phyloP scores from a whole-genome alignment of 768 basidiomycete genomes.

The Bullera alba region DNA sequence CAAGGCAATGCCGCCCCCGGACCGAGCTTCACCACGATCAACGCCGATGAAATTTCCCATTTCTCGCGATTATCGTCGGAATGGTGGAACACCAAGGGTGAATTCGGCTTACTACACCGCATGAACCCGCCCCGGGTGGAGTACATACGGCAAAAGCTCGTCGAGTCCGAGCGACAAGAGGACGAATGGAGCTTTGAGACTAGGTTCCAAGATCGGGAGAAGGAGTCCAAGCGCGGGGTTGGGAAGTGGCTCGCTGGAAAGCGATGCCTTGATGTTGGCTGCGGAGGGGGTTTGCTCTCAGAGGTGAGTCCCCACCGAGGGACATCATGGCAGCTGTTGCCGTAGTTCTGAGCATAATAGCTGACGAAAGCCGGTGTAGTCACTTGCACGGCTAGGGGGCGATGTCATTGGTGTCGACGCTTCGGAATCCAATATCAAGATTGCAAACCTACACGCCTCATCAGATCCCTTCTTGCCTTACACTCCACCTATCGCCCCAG shows the following conservation, averaged over 20 bases:
- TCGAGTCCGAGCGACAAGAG: slow-evolving; percentile 17
- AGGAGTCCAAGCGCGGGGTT: slow-evolving; percentile 12
- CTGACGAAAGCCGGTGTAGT: no score
- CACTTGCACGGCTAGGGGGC: slow-evolving; percentile 77
- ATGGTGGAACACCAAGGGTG: slow-evolving; percentile 95
- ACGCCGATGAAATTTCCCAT: slow-evolving; percentile 73
- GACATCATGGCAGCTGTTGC: no score
- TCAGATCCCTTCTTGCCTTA: slow-evolving; percentile 59
- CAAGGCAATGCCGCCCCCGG: background rate
- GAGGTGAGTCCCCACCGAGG: slow-evolving; percentile 75
- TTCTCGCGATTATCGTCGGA: slow-evolving; percentile 81
- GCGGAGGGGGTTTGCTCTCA: slow-evolving; percentile 86
- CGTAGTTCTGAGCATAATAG: background rate
- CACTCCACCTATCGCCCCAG: background rate
- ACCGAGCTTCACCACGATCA: slow-evolving; percentile 53
- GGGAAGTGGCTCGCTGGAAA: slow-evolving; percentile 55
- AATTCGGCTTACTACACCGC: slow-evolving; percentile 76
- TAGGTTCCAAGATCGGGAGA: slow-evolving; percentile 13
- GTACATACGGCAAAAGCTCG: slow-evolving; percentile 56
- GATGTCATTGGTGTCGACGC: slow-evolving; percentile 89
- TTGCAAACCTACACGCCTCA: slow-evolving; percentile 74
- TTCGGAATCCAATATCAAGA: slow-evolving; percentile 73
- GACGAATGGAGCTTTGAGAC: slow-evolving; percentile 33
- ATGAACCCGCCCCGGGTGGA: slow-evolving; percentile 89
- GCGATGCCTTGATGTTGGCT: slow-evolving; percentile 82